Conservation (phyloP, 768 basidiomycete genomes). For the Mycena floridula region DNA sequence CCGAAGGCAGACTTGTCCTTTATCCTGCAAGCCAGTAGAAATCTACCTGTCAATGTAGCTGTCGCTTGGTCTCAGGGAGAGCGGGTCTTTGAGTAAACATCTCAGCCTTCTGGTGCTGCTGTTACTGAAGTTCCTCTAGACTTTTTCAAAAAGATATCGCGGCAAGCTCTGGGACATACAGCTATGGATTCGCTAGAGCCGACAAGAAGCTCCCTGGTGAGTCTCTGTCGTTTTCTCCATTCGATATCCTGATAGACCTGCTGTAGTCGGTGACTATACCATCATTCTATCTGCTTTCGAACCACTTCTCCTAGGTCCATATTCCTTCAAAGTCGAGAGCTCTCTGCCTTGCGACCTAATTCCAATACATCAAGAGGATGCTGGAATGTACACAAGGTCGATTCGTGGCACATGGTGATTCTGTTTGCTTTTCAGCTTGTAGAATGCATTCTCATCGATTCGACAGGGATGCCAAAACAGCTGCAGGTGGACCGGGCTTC, state of each 20-base stretch:
- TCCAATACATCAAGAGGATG: constrained; percentile 77
- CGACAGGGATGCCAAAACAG: constrained; percentile 46
- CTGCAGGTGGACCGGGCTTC: constrained; percentile 67
- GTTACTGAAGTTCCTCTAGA: too few species aligned
- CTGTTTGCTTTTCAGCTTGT: not conserved
- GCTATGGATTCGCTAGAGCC: constrained; percentile 63
- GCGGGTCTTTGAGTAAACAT: constrained; percentile 66
- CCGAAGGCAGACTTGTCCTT: constrained; percentile 37
- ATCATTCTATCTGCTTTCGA: constrained; percentile 84
- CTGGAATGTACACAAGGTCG: constrained; percentile 78
- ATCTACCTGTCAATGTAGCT: constrained; percentile 68
- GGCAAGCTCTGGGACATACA: constrained; percentile 75
- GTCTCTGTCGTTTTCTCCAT: constrained; percentile 7
- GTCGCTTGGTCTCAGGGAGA: constrained; percentile 72
- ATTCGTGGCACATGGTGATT: constrained; percentile 71
- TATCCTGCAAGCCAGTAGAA: constrained; percentile 49
- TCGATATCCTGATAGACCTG: constrained; percentile 1
- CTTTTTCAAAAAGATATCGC: constrained; percentile 63
- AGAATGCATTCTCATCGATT: not conserved
- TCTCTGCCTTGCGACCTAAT: constrained; percentile 54
- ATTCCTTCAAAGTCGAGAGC: constrained; percentile 58
- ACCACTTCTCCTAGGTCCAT: constrained; percentile 60
- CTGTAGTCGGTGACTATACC: constrained; percentile 76
- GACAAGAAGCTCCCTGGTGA: constrained; percentile 49
- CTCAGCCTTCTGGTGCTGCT: not conserved